phyloP scores from a whole-genome alignment of 352 stramenopile species.

The Peronosclerospora sorghi region DNA sequence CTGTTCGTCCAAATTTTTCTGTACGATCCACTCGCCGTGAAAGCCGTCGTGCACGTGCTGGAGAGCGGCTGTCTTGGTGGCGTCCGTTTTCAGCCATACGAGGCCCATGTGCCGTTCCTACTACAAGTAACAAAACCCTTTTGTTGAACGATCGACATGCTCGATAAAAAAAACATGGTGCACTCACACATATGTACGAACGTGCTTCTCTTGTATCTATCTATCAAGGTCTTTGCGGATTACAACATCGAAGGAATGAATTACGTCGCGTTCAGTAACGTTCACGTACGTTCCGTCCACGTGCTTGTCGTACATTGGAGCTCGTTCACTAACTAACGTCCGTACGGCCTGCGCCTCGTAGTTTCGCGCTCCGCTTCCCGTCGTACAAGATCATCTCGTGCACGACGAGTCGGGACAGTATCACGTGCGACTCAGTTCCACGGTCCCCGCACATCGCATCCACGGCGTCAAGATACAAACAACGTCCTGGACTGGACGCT shows the following conservation, averaged over 20 bases:
- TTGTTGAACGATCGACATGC: background rate
- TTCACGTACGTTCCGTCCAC: constrained; percentile 29
- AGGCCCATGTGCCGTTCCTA: constrained; percentile 84
- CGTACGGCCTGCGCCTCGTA: no score
- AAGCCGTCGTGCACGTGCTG: constrained; percentile 67
- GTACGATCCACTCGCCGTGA: constrained; percentile 63
- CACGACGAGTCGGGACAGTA: constrained; percentile 12
- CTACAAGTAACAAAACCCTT: constrained; percentile 46
- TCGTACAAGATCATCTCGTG: constrained; percentile 38
- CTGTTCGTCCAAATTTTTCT: constrained; percentile 86
- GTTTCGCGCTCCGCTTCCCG: constrained; percentile 62
- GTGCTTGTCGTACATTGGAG: background rate
- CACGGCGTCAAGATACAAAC: constrained; percentile 21
- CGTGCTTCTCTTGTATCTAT: no score
- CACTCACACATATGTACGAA: no score
- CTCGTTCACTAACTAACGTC: no score
- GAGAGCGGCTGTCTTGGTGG: constrained; percentile 70
- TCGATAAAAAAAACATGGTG: background rate
- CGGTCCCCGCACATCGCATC: constrained; percentile 21
- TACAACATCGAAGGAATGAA: constrained; percentile 91
- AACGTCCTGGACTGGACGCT: constrained; percentile 15
- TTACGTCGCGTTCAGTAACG: constrained; percentile 51
- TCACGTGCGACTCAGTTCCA: constrained; percentile 27
- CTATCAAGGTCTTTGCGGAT: constrained; percentile 81
- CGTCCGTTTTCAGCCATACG: constrained; percentile 75